These are phyloP conservation scores for Xylaria sp. DNA, from an alignment of 2,329 filamentous ascomycete species.

Conservation along the genomic window DNA sequence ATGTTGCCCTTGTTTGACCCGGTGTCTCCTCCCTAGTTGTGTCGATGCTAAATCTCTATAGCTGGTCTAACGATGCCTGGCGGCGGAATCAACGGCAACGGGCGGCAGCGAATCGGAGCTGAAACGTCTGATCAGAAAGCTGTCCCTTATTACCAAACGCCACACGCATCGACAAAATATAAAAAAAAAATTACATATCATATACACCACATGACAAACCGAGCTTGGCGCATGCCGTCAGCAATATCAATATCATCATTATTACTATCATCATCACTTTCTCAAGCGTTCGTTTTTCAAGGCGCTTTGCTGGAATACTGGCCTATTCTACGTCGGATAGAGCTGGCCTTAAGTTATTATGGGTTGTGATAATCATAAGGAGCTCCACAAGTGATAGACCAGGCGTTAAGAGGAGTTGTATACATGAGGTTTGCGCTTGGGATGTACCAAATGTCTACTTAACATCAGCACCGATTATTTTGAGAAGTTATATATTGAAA, in stretches of 20 bases:
- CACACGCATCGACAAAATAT: neutral
- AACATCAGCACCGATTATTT: constrained; percentile 1
- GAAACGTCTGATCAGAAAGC: constrained; percentile 38
- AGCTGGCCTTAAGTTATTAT: constrained; percentile 13
- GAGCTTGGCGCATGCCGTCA: neutral
- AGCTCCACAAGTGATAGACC: constrained; percentile 27
- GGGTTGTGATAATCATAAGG: constrained; percentile 19
- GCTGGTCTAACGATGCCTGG: constrained; percentile 55
- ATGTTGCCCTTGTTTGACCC: constrained; percentile 54
- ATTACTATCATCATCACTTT: neutral
- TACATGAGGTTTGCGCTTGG: constrained; percentile 21
- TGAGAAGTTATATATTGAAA: constrained; percentile 3
- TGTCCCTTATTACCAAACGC: neutral
- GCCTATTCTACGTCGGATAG: constrained; percentile 4
- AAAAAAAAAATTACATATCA: neutral
- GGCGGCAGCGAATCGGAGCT: constrained; percentile 37
- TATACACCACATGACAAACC: constrained; percentile 5
- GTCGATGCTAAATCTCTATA: constrained; percentile 40
- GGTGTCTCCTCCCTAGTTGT: neutral
- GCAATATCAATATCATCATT: constrained; percentile 1
- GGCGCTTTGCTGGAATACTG: constrained; percentile 16
- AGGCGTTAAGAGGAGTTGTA: constrained; percentile 34
- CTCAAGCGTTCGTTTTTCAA: constrained; percentile 14
- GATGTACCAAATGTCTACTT: constrained; percentile 20
- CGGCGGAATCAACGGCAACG: constrained; percentile 36